Conservation (phyloP, 192 early-diverging fungal genomes). For the Gaertneriomyces semiglobifer region DNA sequence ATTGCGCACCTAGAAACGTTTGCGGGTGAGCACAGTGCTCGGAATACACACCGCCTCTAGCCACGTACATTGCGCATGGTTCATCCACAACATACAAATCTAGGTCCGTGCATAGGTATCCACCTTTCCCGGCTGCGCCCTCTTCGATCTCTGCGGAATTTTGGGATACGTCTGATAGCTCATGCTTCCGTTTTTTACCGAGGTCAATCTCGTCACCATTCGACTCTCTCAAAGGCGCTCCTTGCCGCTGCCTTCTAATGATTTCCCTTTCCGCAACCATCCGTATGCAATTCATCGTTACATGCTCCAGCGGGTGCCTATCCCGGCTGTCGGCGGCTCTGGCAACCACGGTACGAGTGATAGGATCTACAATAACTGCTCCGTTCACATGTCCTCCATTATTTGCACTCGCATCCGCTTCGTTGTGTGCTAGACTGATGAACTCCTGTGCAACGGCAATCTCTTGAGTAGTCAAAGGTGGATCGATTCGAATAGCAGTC, state of each 20-base stretch:
- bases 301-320: slow-evolving; percentile 71
- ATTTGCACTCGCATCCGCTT: neutral
- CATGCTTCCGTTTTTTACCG: neutral
- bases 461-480: slow-evolving; percentile 6
- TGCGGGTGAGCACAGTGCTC: too few relatives aligned
- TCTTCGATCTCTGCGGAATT: slow-evolving; percentile 6
- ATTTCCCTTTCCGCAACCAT: slow-evolving; percentile 58
- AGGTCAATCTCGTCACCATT: neutral
- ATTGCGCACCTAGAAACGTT: slow-evolving; percentile 67
- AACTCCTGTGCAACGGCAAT: neutral
- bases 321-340: slow-evolving; percentile 35
- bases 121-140: slow-evolving; percentile 15
- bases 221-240: neutral
- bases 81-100: slow-evolving; percentile 80
- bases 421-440: slow-evolving; percentile 17
- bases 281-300: slow-evolving; percentile 75
- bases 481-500: slow-evolving; percentile 6
- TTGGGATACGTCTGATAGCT: neutral
- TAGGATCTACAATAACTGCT: slow-evolving; percentile 57
- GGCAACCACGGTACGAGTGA: slow-evolving; percentile 46
- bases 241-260: slow-evolving; percentile 15
- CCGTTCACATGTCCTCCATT: slow-evolving; percentile 21
- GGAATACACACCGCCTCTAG: too few relatives aligned
- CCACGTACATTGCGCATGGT: slow-evolving; percentile 80
- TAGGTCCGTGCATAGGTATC: slow-evolving; percentile 78